These are phyloP conservation scores for Smithsoniella earleae DNA, from an alignment of 163 green algal genomes.

Conservation along the genomic window DNA sequence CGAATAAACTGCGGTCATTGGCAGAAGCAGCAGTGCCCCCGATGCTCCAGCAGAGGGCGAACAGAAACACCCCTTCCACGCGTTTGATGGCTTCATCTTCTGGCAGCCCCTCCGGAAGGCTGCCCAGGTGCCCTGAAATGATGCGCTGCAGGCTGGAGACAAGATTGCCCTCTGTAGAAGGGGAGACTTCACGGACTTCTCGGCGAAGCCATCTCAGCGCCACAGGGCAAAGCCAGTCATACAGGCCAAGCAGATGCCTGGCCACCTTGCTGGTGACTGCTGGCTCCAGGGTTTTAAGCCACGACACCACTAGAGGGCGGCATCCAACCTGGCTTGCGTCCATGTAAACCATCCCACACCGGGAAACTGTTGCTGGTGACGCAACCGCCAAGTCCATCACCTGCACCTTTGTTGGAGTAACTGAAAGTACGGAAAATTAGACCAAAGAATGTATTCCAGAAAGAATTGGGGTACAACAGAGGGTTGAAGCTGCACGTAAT, in stretches of 20 bases:
- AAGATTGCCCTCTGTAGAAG: slow-evolving; percentile 54
- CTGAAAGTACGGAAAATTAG: no score
- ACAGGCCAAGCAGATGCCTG: slow-evolving; percentile 49
- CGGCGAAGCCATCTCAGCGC: slow-evolving; percentile 45
- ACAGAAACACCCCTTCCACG: slow-evolving; percentile 51
- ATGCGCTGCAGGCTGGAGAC: slow-evolving; percentile 50
- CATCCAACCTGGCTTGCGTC: slow-evolving; percentile 61
- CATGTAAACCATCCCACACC: slow-evolving; percentile 70
- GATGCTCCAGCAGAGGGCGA: slow-evolving; percentile 55
- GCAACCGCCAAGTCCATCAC: slow-evolving; percentile 59
- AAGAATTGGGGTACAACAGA: no score
- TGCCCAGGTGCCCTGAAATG: no score
- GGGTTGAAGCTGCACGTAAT: no score
- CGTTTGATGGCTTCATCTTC: slow-evolving; percentile 30
- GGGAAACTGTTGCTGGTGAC: slow-evolving; percentile 58
- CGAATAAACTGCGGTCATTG: slow-evolving; percentile 39
- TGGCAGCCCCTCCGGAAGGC: slow-evolving; percentile 30
- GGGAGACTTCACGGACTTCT: slow-evolving; percentile 49
- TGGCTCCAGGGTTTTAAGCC: slow-evolving; percentile 43
- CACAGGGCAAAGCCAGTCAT: slow-evolving; percentile 59
- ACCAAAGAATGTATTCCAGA: no score
- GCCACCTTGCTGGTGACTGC: slow-evolving; percentile 9
- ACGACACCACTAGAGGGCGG: slow-evolving; percentile 50
- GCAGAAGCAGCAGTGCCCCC: slow-evolving; percentile 43
- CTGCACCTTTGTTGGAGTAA: slow-evolving; percentile 27